phyloP scores from a whole-genome alignment of 2,329 filamentous ascomycete genomes.

The Aspergillus pseudoviridinutans region DNA sequence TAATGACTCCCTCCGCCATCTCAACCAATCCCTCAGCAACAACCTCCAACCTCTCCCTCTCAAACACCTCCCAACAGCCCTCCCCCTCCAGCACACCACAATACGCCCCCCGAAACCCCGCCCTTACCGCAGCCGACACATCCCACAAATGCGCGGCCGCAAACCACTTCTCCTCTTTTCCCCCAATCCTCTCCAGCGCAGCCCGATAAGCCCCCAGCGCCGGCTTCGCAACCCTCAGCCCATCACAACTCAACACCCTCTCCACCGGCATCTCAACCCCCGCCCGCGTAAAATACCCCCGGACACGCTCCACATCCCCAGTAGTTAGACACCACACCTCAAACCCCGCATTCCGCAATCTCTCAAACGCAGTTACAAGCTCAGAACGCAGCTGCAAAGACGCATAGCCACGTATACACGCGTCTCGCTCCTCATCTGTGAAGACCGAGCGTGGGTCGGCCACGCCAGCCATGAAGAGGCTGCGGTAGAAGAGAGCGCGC shows the following conservation, averaged over 20 bases:
- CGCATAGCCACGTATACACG: constrained; percentile 34
- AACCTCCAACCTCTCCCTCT: constrained; percentile 46
- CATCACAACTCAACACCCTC: constrained; percentile 52
- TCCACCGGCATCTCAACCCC: constrained; percentile 49
- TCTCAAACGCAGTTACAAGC: constrained; percentile 35
- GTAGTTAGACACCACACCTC: constrained; percentile 54
- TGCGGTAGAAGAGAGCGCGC: constrained; percentile 42
- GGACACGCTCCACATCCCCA: constrained; percentile 48
- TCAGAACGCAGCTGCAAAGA: constrained; percentile 32
- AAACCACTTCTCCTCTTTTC: constrained; percentile 48
- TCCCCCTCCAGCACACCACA: constrained; percentile 53
- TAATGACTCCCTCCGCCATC: constrained; percentile 43
- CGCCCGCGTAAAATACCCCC: constrained; percentile 49
- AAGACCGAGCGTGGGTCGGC: constrained; percentile 35
- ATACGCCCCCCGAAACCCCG: constrained; percentile 54
- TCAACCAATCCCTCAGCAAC: constrained; percentile 44
- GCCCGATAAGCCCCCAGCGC: constrained; percentile 45
- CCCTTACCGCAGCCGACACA: constrained; percentile 49
- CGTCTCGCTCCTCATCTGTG: constrained; percentile 38
- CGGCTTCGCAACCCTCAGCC: constrained; percentile 48
- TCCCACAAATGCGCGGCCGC: constrained; percentile 61
- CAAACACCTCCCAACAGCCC: constrained; percentile 48
- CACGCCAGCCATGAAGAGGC: constrained; percentile 39
- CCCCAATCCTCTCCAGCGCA: constrained; percentile 41
- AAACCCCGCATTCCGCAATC: constrained; percentile 45